Evolutionary conservation across 305 asterid genomes (phyloP), one percentile per base, ranked within the genome.

Genomic region (Petunia hybrid): DNA sequence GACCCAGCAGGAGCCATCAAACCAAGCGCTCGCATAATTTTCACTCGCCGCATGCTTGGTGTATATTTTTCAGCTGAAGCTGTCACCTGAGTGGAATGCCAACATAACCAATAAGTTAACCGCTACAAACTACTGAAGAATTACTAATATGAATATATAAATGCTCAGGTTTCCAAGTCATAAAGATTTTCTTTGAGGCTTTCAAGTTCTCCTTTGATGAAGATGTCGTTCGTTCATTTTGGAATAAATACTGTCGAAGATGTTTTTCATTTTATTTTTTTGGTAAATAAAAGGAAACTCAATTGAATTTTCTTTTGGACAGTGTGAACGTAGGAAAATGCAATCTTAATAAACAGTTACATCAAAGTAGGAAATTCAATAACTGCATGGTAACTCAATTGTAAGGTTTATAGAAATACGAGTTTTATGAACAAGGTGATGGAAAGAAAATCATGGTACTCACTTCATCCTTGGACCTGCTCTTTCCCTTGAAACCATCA

Each of bases 1-100:
- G 84, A 81, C 16, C 84, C 84, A 39, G 77, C 63, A 41, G 84
- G 84, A 16, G 84, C 84, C 45, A 64, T 63, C 69, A 81, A 81
- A 64, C 84, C 84, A 65, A 81, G 84, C 51, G 69, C 71, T 8
- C 79, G 81, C 84, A 81, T 81, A 16, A 81, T 64, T 51, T 81
- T 76, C 31, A 76, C 71, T 68, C 67, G 69, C 10, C 81, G 84
- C 39, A 56, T 4, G 16, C 84, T 81, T 59, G 14, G 79, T 9
- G 55, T 46, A 60, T 48, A 59, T 80, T n/a, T 80, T 80, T 43
- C 79, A 36, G 76, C 79, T 45, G 83, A 60, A 48, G 10, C 36
- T 16, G n/a, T 64, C 62, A 68, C 76, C 84, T 73, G 81, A 75
- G 56, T 10, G 43, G 9, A 61, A 36, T 45, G 1, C 78, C 35